A percentile compares a stretch with the other conserved stretches of the same genome.
Conservation (phyloP, 1,284 basidiomycete species). For the Cryptococcus sp. region DNA sequence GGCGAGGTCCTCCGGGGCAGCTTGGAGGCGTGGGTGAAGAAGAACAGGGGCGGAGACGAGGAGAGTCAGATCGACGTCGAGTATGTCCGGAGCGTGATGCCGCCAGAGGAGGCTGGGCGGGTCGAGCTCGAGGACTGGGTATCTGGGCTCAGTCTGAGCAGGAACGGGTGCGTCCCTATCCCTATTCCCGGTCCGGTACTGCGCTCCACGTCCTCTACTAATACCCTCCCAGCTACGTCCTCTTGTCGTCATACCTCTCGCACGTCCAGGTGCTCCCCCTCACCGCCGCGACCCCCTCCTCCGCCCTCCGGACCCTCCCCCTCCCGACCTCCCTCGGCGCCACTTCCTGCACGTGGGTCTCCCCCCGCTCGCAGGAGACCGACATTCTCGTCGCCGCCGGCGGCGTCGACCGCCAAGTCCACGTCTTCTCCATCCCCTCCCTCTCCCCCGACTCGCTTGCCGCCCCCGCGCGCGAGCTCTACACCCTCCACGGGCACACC, state of each 20-base stretch:
- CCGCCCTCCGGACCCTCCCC: slow-evolving; percentile 41
- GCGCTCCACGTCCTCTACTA: neutral
- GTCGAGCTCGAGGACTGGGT: slow-evolving; percentile 94
- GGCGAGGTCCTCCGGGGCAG: slow-evolving; percentile 74
- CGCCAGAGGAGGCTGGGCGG: slow-evolving; percentile 75
- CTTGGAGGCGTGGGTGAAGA: slow-evolving; percentile 73
- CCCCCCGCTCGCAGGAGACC: slow-evolving; percentile 40
- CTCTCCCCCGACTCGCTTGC: slow-evolving; percentile 42
- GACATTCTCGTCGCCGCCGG: slow-evolving; percentile 64
- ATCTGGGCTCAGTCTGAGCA: slow-evolving; percentile 68
- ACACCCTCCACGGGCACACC: slow-evolving; percentile 68
- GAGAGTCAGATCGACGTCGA: slow-evolving; percentile 82
- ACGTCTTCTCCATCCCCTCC: slow-evolving; percentile 59
- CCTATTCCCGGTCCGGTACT: too few species aligned
- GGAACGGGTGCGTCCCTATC: slow-evolving; percentile 64
- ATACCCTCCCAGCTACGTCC: slow-evolving; percentile 57
- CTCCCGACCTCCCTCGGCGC: slow-evolving; percentile 57
- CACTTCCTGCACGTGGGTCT: slow-evolving; percentile 66
- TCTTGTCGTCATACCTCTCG: slow-evolving; percentile 79
- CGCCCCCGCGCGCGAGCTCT: slow-evolving; percentile 53
- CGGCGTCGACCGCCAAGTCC: slow-evolving; percentile 75
- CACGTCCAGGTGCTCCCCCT: slow-evolving; percentile 66
- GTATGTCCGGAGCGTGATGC: slow-evolving; percentile 88
- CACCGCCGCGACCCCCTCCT: slow-evolving; percentile 16
- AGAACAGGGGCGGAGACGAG: slow-evolving; percentile 66